Conservation (phyloP, 2,329 filamentous ascomycete genomes). For the Neonectria sp. region DNA sequence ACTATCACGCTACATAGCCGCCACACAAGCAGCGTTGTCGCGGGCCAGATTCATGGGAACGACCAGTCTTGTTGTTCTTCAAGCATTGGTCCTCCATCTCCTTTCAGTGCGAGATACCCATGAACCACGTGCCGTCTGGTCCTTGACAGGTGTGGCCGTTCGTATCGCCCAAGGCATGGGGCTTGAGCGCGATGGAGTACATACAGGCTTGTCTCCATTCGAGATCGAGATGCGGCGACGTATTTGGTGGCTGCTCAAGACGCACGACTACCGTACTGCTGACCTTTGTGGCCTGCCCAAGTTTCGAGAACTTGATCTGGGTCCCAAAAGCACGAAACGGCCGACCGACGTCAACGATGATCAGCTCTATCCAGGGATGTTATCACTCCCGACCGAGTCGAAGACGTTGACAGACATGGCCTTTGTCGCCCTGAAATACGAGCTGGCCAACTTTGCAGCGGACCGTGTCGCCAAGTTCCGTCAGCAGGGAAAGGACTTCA, state of each 20-base stretch:
- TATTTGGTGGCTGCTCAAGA: conserved; percentile 30
- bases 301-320: conserved; percentile 5
- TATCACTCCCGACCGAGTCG: neutral
- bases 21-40: neutral
- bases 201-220: conserved; percentile 10
- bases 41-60: neutral
- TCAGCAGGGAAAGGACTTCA: neutral
- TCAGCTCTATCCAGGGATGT: neutral
- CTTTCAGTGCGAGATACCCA: conserved; percentile 5
- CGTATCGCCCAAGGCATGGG: conserved; percentile 27
- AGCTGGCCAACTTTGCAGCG: neutral
- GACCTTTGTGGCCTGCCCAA: conserved; percentile 12
- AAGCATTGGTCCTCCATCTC: neutral
- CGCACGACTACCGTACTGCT: conserved; percentile 20
- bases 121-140: conserved; percentile 12
- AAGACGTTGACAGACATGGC: neutral
- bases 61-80: neutral
- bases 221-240: conserved; percentile 29
- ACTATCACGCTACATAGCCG: neutral
- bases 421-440: neutral
- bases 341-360: conserved; percentile 1
- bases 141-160: conserved; percentile 13
- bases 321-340: conserved; percentile 1
- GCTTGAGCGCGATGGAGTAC: conserved; percentile 16
- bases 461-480: neutral